Evolutionary conservation across 192 early-diverging fungal genomes (phyloP), one percentile per base, ranked within the genome.

Genomic region (Irineochytrium annulatum): DNA sequence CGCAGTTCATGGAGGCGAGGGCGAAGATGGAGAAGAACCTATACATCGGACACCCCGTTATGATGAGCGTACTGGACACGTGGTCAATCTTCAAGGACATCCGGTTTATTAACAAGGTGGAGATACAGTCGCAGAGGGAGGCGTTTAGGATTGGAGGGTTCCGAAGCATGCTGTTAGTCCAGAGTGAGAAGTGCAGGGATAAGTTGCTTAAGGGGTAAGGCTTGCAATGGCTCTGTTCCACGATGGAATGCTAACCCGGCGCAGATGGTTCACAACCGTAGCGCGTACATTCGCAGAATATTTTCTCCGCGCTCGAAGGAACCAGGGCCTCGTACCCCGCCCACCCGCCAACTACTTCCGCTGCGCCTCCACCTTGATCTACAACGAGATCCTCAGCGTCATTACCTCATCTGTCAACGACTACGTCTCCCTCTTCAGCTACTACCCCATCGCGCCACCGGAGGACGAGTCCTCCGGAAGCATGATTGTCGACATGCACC

Each of bases 181-280:
- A 85, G 44, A 67, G 83, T 29, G 83, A 86, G 52, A 80, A 77
- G 41, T 79, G 78, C 48, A 60, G 82, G 22, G 76, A 79, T 16
- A 56, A 65, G 22, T 44, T 84, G 27, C 44, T 79, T 34, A 77
- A 82, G 58, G 76, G 72, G 79, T 82, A 72, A 20, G 48, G 59
- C n/a, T 52, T 30, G 3, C 46, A 14, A 74, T 3, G 28, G 17
- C 20, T 1, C 26, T 31, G 43, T 27, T 57, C 41, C 34, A 39
- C 44, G 31, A 64, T 30, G 27, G 16, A n/a, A 22, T 76, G 34
- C 39, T 2, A 57, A 24, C 29, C 30, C 39, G 59, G 8, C 26
- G 29, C 43, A 83, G 79, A 3, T 78, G 77, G 75, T 77, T 65
- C 43, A 65, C 57, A 13, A 59, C 68, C 37, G 59, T 75, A 2